Percentiles rank a stretch among this genome's conserved stretches.
These are phyloP conservation scores for Mucor velutinosus DNA, from an alignment of 371 early-diverging fungal species.

Conservation along the genomic window DNA sequence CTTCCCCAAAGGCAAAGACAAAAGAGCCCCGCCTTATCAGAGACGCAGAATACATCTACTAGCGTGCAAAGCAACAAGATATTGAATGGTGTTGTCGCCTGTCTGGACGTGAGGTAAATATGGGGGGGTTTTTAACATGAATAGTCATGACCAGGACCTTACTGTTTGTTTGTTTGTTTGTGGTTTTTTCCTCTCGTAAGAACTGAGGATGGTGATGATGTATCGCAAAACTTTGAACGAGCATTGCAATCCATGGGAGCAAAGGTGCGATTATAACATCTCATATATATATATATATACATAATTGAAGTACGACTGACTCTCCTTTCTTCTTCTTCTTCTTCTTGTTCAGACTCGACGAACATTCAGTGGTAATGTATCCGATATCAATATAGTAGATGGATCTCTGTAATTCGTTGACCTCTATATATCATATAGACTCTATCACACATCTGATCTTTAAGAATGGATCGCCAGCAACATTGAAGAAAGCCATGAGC, in stretches of 20 bases:
- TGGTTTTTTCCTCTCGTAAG: constrained; percentile 18
- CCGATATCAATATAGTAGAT: background rate
- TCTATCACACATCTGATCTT: constrained; percentile 48
- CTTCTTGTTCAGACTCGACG: constrained; percentile 6
- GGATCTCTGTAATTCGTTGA: background rate
- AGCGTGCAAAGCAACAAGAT: constrained; percentile 21
- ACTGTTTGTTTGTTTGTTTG: background rate
- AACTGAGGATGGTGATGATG: constrained; percentile 55
- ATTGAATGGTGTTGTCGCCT: constrained; percentile 46
- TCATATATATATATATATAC: background rate
- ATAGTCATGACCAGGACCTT: background rate
- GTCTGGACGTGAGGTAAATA: constrained; percentile 43
- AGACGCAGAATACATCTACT: constrained; percentile 5
- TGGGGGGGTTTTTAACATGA: background rate
- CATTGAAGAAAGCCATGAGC: constrained; percentile 39
- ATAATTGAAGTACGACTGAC: background rate
- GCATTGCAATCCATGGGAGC: constrained; percentile 52
- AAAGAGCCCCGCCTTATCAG: constrained; percentile 2
- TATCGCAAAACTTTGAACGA: constrained; percentile 46
- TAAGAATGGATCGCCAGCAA: constrained; percentile 50
- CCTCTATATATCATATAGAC: constrained; percentile 23
- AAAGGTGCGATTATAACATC: constrained; percentile 12
- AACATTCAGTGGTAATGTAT: constrained; percentile 11
- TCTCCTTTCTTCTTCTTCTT: background rate
- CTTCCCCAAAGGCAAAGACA: background rate